phyloP scores from a whole-genome alignment of 768 basidiomycete genomes.

The Mycena galopus region DNA sequence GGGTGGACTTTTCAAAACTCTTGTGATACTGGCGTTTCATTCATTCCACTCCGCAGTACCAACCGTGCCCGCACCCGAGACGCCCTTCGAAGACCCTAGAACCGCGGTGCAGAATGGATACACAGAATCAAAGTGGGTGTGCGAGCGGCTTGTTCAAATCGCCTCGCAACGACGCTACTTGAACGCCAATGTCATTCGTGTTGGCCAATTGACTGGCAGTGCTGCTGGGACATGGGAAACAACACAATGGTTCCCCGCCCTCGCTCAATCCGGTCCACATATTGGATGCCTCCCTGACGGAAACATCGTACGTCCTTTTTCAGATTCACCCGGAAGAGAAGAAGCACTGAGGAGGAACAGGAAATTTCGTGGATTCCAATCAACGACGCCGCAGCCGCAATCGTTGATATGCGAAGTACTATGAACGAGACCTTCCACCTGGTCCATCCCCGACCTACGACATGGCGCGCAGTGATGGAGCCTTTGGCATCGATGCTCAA shows the following conservation, averaged over 20 bases:
- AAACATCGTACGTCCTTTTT: not conserved
- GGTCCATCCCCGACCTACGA: slow-evolving; percentile 47
- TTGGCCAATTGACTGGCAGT: slow-evolving; percentile 19
- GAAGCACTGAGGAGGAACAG: not conserved
- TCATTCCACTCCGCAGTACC: not conserved
- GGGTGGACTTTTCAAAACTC: not conserved
- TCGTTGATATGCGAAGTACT: slow-evolving; percentile 43
- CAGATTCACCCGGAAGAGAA: not conserved
- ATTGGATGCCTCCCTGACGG: slow-evolving; percentile 27
- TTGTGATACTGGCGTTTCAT: too few species aligned
- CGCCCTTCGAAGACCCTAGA: slow-evolving; percentile 22
- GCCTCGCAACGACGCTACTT: not conserved
- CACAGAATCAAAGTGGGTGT: slow-evolving; percentile 47
- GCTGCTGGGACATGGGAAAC: slow-evolving; percentile 13
- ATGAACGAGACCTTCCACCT: slow-evolving; percentile 41
- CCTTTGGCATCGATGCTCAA: slow-evolving; percentile 36
- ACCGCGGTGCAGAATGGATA: slow-evolving; percentile 41
- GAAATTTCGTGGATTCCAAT: slow-evolving; percentile 27
- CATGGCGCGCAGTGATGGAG: slow-evolving; percentile 39
- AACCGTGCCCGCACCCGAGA: slow-evolving; percentile 5
- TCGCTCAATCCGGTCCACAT: not conserved
- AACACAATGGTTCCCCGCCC: slow-evolving; percentile 15
- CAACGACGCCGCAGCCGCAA: slow-evolving; percentile 41
- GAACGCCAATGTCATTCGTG: slow-evolving; percentile 18
- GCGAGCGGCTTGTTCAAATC: slow-evolving; percentile 37